These are phyloP conservation scores for Physcomitrellopsis africana DNA, from an alignment of 225 moss, liverwort and hornwort species.

Conservation along the genomic window DNA sequence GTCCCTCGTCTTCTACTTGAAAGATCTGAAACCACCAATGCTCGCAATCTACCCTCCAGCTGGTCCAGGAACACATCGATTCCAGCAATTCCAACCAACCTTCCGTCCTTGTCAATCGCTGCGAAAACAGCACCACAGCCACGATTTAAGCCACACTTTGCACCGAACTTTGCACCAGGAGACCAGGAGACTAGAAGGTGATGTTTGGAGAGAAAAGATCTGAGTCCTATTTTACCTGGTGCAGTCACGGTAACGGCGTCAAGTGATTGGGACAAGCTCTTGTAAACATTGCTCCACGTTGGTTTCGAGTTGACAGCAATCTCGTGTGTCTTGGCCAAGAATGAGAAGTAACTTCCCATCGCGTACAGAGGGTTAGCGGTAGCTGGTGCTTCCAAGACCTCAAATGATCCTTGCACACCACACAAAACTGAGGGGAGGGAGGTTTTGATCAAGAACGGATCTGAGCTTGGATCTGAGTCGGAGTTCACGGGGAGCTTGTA, in stretches of 20 bases:
- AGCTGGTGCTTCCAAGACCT: slow-evolving; percentile 5
- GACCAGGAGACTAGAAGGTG: no score
- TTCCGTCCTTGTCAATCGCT: slow-evolving; percentile 10
- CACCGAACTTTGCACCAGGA: neutral
- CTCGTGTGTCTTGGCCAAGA: slow-evolving; percentile 9
- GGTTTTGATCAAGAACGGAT: neutral
- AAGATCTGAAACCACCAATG: neutral
- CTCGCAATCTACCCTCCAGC: no score
- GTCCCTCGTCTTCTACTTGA: neutral
- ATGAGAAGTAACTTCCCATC: neutral
- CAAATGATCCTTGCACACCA: slow-evolving; percentile 16
- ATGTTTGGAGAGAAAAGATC: no score
- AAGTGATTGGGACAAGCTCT: neutral
- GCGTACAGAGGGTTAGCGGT: slow-evolving; percentile 24
- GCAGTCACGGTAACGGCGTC: slow-evolving; percentile 8
- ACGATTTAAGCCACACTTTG: neutral
- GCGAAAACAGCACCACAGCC: neutral
- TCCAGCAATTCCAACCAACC: slow-evolving; percentile 18
- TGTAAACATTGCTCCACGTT: slow-evolving; percentile 6
- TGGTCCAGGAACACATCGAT: neutral
- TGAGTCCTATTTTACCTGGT: slow-evolving; percentile 2
- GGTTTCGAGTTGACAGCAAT: neutral
- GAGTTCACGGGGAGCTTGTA: slow-evolving; percentile 16
- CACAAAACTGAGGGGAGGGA: slow-evolving; percentile 1
- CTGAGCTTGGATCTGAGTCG: neutral